Evolutionary conservation across 2,329 filamentous ascomycete species (phyloP).

Genomic region (Nemania serpens): DNA sequence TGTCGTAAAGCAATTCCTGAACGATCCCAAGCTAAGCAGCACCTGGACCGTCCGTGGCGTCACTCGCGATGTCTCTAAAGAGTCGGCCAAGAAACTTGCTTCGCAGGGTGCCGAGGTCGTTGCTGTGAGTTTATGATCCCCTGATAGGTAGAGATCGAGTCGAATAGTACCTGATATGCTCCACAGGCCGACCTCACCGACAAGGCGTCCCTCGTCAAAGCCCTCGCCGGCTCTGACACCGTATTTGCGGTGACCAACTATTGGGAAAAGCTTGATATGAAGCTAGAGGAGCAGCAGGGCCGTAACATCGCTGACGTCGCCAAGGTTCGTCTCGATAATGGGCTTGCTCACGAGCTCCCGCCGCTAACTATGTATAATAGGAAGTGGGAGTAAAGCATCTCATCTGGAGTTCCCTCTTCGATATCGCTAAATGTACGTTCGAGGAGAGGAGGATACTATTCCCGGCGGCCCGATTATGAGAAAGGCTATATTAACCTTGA

Average conservation of each 20-base stretch:
- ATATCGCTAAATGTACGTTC: constrained; percentile 47
- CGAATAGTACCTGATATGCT: constrained; percentile 10
- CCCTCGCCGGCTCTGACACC: constrained; percentile 51
- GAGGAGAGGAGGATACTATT: neutral
- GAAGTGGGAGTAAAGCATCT: constrained; percentile 49
- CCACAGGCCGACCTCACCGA: constrained; percentile 55
- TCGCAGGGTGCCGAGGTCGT: constrained; percentile 51
- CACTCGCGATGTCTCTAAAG: constrained; percentile 53
- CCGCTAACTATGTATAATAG: constrained; percentile 29
- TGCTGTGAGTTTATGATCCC: constrained; percentile 38
- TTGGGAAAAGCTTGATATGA: constrained; percentile 50
- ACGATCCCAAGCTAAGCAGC: constrained; percentile 48
- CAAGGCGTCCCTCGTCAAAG: constrained; percentile 48
- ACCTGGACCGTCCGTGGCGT: constrained; percentile 59
- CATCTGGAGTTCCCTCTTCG: constrained; percentile 50
- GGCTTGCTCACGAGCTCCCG: neutral
- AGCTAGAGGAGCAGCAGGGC: constrained; percentile 51
- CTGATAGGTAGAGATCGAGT: neutral
- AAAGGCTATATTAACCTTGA: constrained; percentile 8
- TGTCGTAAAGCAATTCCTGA: constrained; percentile 50
- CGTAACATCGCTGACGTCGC: constrained; percentile 53
- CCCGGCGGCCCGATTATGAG: neutral
- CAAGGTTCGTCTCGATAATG: constrained; percentile 40
- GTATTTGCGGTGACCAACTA: constrained; percentile 59
- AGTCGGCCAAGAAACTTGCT: constrained; percentile 45